Conservation (phyloP, 768 basidiomycete genomes). For the Phaeotremella fagi region DNA sequence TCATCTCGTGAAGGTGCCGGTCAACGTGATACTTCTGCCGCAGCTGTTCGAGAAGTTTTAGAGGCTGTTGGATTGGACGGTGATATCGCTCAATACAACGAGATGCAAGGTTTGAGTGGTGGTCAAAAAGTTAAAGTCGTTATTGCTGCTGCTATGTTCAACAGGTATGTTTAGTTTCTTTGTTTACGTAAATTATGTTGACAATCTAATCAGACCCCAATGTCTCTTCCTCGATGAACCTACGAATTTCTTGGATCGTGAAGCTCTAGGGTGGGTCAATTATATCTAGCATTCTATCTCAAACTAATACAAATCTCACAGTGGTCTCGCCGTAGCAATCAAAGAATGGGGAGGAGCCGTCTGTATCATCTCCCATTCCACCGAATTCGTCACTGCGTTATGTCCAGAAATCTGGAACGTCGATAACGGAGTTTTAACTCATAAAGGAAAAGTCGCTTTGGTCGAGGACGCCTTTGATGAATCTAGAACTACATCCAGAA, state of each 20-base stretch:
- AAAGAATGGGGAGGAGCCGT: conserved; percentile 77
- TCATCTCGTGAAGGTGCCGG: conserved; percentile 94
- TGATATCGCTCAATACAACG: conserved; percentile 97
- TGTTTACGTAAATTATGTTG: not conserved
- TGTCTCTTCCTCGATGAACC: conserved; percentile 67
- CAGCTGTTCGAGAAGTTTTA: conserved; percentile 80
- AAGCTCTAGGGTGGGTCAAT: conserved; percentile 58
- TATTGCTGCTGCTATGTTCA: conserved; percentile 86
- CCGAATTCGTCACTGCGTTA: conserved; percentile 47
- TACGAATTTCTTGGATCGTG: conserved; percentile 95
- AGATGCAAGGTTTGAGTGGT: conserved; percentile 88
- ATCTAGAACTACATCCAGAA: conserved; percentile 67
- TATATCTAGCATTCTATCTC: not conserved
- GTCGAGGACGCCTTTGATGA: conserved; percentile 79
- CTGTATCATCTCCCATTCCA: conserved; percentile 87
- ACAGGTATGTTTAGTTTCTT: conserved; percentile 53
- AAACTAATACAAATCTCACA: conserved; percentile 38
- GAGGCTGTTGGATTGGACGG: conserved; percentile 95
- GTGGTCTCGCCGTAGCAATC: conserved; percentile 91
- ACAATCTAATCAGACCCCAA: conserved; percentile 23
- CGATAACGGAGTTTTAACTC: conserved; percentile 74
- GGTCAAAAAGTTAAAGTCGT: conserved; percentile 91
- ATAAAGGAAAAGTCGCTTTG: conserved; percentile 79
- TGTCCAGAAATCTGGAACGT: conserved; percentile 92
- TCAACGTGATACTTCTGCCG: conserved; percentile 72